phyloP scores from a whole-genome alignment of 768 basidiomycete genomes.

The Lentinula detonsa region DNA sequence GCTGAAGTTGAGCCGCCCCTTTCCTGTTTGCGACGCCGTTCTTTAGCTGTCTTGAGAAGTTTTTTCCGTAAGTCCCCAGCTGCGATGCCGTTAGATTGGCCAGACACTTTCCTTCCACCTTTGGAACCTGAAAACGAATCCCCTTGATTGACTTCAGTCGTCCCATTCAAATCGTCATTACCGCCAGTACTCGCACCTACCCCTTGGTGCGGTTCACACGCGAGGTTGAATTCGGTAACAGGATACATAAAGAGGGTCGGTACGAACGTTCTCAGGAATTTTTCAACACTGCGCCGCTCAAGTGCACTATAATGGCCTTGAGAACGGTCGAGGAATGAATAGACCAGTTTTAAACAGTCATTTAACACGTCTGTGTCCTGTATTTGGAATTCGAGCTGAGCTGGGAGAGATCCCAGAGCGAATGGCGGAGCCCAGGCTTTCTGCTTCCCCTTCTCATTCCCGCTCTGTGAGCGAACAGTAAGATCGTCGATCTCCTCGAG shows the following conservation, averaged over 20 bases:
- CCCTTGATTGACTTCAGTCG: background rate
- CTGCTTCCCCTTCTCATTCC: conserved; percentile 24
- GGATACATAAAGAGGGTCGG: conserved; percentile 74
- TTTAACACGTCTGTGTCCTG: conserved; percentile 75
- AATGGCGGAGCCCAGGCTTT: conserved; percentile 29
- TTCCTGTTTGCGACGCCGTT: conserved; percentile 34
- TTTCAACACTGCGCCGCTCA: conserved; percentile 81
- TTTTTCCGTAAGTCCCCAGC: conserved; percentile 74
- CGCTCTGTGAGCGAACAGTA: conserved; percentile 3
- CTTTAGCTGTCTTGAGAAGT: conserved; percentile 70
- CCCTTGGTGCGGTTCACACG: conserved; percentile 46
- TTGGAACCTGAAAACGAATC: conserved; percentile 25
- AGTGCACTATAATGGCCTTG: conserved; percentile 64
- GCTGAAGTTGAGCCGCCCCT: conserved; percentile 23
- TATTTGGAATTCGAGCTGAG: conserved; percentile 78
- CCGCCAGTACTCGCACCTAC: conserved; percentile 9
- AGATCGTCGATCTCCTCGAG: conserved; percentile 23
- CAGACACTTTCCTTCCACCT: conserved; percentile 42
- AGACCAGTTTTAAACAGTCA: conserved; percentile 86
- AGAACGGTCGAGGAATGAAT: conserved; percentile 86
- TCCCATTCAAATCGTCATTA: conserved; percentile 32
- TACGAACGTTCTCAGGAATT: conserved; percentile 79
- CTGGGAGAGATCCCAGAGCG: conserved; percentile 41
- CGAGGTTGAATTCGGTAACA: conserved; percentile 59
- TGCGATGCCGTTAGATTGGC: conserved; percentile 40